Conservation (phyloP, 1,139 yeast genomes). For the Nadsonia starkeyi-henricii region DNA sequence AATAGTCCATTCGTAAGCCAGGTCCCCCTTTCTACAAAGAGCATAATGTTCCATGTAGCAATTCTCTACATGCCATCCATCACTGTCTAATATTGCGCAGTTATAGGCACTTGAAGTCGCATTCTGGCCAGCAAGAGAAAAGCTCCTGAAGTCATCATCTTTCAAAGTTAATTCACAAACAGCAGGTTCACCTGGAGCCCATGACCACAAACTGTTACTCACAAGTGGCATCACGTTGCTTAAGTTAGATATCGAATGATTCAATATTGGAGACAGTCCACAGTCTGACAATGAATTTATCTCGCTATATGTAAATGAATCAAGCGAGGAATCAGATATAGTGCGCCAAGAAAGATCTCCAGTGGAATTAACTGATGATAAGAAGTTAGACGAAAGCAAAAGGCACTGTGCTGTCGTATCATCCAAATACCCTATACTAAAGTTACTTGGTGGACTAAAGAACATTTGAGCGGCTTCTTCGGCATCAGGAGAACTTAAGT, state of each 20-base stretch:
- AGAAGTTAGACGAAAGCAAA: constrained; percentile 11
- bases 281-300: constrained; percentile 6
- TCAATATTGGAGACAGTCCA: constrained; percentile 5
- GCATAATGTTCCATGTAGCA: constrained; percentile 43
- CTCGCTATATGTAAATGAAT: constrained; percentile 1
- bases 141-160: constrained; percentile 1
- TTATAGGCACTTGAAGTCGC: constrained; percentile 28
- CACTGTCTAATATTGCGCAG: constrained; percentile 42
- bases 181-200: constrained; percentile 47
- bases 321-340: constrained; percentile 3
- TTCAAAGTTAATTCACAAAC: constrained; percentile 1
- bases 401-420: constrained; percentile 5
- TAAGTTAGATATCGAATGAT: constrained; percentile 22
- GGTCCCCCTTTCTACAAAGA: constrained; percentile 38
- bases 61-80: constrained; percentile 47
- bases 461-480: constrained; percentile 7
- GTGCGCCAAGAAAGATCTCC: constrained; percentile 9
- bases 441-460: neutral
- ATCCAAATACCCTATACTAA: constrained; percentile 1
- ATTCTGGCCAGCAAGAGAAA: constrained; percentile 6
- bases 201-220: constrained; percentile 39
- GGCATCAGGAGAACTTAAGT: constrained; percentile 9
- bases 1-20: constrained; percentile 34
- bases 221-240: constrained; percentile 22
- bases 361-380: constrained; percentile 3